Evolutionary conservation across 257 asterid genomes (phyloP), one percentile per base, ranked within the genome.

Genomic region (Nemophila menziesii): DNA sequence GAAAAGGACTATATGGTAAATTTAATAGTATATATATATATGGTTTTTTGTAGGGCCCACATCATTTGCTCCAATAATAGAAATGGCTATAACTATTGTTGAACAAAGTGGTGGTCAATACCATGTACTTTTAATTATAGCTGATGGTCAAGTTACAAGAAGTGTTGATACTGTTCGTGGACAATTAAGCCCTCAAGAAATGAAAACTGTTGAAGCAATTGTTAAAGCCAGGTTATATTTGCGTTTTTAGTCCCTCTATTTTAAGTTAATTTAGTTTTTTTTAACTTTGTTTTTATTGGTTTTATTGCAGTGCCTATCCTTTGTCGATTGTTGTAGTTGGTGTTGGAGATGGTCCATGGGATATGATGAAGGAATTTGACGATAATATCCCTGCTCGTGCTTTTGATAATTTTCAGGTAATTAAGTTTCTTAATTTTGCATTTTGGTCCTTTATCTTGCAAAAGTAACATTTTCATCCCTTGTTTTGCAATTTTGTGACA

Each of bases 321-420:
- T 58, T 86, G 55, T 86, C 96, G 22, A 86, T 86, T 57, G 33
- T 86, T 47, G 66, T 86, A 61, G 94, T 86, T 50, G 96, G 94
- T 33, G 96, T 85, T 61, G 96, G 96, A 22, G 93, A 80, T 50
- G 96, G 96, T 41, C 96, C 96, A 0, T 86, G 96, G 96, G 96
- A 86, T 57, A 86, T 81, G 92, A 86, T 86, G 96, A 78, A 55
- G 65, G 94, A 86, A 56, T 86, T 86, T 43, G 96, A 86, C 56
- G 96, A 86, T 44, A 86, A 86, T 48, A 85, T 85, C 51, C 95
- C 93, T 50, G 74, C 93, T 66, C 89, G 96, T 13, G 85, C 78
- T 44, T 86, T 86, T 2, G 96, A 86, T 61, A 86, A 86, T 74
- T 86, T 86, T 65, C 96, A 86, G 92, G 96, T 48, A 65, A 62